Conservation (phyloP, 2,329 filamentous ascomycete species). For the Stagonosporopsis vannaccii region DNA sequence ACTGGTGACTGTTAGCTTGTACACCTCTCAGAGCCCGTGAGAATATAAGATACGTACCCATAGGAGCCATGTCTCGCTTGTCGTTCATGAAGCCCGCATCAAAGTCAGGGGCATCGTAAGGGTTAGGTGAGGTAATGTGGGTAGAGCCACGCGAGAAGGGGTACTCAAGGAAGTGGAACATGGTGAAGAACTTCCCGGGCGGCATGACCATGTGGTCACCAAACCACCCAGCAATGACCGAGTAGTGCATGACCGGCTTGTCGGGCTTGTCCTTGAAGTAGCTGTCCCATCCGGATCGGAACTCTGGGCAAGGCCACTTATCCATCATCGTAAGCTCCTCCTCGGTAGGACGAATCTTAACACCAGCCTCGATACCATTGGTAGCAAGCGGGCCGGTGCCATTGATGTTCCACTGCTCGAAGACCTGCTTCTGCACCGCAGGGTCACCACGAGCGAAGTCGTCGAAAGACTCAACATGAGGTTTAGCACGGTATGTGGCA, state of each 20-base stretch:
- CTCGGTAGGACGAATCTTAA: constrained; percentile 76
- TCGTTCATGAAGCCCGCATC: constrained; percentile 87
- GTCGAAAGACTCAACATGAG: constrained; percentile 78
- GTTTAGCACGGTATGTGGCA: constrained; percentile 74
- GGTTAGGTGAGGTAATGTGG: constrained; percentile 74
- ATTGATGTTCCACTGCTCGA: constrained; percentile 79
- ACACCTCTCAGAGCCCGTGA: not conserved
- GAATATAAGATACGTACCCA: constrained; percentile 19
- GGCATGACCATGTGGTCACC: constrained; percentile 67
- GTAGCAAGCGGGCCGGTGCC: constrained; percentile 80
- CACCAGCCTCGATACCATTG: constrained; percentile 81
- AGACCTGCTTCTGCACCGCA: constrained; percentile 75
- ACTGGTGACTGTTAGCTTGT: constrained; percentile 51
- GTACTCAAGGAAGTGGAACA: constrained; percentile 60
- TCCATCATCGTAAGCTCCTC: constrained; percentile 73
- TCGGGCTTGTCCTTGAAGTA: constrained; percentile 87
- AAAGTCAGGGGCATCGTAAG: constrained; percentile 78
- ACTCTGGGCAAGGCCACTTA: constrained; percentile 76
- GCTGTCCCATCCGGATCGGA: constrained; percentile 76
- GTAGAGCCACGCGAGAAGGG: constrained; percentile 77
- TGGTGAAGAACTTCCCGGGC: constrained; percentile 80
- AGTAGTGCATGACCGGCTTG: constrained; percentile 88
- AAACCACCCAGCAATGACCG: constrained; percentile 67
- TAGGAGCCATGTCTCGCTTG: constrained; percentile 82
- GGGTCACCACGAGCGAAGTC: constrained; percentile 79